phyloP scores from a whole-genome alignment of 306 rosid species.

The Bauhinia variegata region DNA sequence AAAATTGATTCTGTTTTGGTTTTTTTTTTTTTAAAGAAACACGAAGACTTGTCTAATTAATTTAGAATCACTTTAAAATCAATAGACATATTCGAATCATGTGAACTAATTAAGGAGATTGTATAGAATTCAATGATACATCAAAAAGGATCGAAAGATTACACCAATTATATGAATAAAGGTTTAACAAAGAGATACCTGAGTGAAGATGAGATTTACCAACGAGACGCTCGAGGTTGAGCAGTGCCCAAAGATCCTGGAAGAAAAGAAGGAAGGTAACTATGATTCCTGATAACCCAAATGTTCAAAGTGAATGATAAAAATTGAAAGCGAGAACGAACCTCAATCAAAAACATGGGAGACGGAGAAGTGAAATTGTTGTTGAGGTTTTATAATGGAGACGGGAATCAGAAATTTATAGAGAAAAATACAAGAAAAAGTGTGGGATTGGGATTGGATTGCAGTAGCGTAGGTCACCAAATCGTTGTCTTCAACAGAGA shows the following conservation, averaged over 20 bases:
- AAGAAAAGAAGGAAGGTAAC: neutral
- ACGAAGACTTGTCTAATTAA: constrained; percentile 7
- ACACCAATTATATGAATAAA: neutral
- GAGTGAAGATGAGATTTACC: constrained; percentile 39
- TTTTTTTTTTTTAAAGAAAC: neutral
- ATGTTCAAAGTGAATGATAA: neutral
- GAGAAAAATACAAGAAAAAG: neutral
- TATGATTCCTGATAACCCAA: neutral
- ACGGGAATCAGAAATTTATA: constrained; percentile 11
- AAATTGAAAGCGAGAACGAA: constrained; percentile 28
- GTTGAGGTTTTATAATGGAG: neutral
- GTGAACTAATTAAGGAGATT: too few relatives aligned
- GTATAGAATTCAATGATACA: too few relatives aligned
- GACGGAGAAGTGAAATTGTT: too few relatives aligned
- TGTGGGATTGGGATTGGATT: neutral
- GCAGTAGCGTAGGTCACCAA: too few relatives aligned
- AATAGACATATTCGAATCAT: too few relatives aligned
- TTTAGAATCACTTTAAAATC: constrained; percentile 35
- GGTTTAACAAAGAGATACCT: constrained; percentile 45
- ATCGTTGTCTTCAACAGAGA: too few relatives aligned
- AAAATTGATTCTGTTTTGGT: constrained; percentile 41
- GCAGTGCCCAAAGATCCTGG: constrained; percentile 74
- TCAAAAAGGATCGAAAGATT: too few relatives aligned
- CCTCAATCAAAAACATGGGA: constrained; percentile 74
- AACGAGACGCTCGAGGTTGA: constrained; percentile 41